phyloP scores from a whole-genome alignment of 129 eudicot genomes.

The Deinandra increscens region DNA sequence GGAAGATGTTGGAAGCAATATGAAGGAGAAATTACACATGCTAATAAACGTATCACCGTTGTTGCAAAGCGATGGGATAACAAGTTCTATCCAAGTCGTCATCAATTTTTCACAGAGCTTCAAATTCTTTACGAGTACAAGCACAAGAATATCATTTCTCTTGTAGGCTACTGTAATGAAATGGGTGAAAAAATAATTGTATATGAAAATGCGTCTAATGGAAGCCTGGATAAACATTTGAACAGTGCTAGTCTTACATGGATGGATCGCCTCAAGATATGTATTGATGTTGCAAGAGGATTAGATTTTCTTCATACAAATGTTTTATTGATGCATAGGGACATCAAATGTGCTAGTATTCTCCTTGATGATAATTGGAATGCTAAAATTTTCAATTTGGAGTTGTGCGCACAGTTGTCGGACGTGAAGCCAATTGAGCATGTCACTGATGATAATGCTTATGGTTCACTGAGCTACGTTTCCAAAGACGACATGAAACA shows the following conservation, averaged over 20 bases:
- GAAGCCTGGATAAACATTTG: slow-evolving; percentile 3
- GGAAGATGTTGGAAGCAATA: slow-evolving; percentile 10
- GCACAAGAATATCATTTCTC: background rate
- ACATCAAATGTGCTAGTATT: background rate
- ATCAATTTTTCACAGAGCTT: background rate
- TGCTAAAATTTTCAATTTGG: slow-evolving; percentile 18
- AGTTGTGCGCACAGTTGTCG: background rate
- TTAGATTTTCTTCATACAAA: background rate
- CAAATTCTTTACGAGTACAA: background rate
- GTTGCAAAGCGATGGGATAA: background rate
- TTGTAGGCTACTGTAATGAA: slow-evolving; percentile 12
- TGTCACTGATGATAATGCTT: background rate
- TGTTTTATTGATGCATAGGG: background rate
- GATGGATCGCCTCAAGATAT: background rate
- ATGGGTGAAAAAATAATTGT: background rate
- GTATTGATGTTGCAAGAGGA: background rate
- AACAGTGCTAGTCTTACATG: background rate
- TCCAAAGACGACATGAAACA: background rate
- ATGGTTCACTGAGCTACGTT: background rate
- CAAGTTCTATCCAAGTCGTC: too few relatives aligned
- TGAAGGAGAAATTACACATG: background rate
- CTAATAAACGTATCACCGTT: background rate
- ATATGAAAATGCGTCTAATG: background rate
- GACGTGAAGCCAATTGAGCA: background rate
- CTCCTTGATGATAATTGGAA: background rate